Percentiles rank a stretch among this genome's conserved stretches.
These are phyloP conservation scores for Beta corolliflora DNA, from an alignment of 179 eudicot species.

Conservation along the genomic window DNA sequence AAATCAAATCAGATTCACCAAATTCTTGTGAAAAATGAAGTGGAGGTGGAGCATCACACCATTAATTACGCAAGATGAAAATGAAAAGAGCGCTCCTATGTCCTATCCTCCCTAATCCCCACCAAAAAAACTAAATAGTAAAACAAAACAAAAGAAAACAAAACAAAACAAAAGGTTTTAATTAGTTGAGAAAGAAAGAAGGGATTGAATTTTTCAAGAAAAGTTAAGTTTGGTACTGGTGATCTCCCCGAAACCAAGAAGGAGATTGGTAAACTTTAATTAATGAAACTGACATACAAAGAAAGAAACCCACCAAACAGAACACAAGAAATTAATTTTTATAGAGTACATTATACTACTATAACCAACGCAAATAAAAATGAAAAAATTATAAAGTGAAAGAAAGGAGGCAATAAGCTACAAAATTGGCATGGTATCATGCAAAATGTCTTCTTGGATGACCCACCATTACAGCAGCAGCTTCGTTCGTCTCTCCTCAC, in stretches of 20 bases:
- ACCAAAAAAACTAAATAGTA: not conserved
- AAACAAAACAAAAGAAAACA: not conserved
- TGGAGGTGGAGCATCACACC: slow-evolving; percentile 9
- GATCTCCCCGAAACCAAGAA: slow-evolving; percentile 12
- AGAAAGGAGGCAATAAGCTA: slow-evolving; percentile 8
- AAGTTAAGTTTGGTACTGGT: slow-evolving; percentile 13
- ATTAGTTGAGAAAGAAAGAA: not conserved
- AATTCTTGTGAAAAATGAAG: not conserved
- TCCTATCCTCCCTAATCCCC: not conserved
- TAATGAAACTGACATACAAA: slow-evolving; percentile 28
- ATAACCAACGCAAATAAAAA: no score
- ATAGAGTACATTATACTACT: not conserved
- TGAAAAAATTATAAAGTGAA: not conserved
- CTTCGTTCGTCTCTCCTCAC: not conserved
- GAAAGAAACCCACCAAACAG: slow-evolving; percentile 22
- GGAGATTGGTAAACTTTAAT: slow-evolving; percentile 18
- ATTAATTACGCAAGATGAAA: slow-evolving; percentile 17
- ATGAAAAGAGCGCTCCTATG: slow-evolving; percentile 6
- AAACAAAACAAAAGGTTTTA: not conserved
- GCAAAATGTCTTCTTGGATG: slow-evolving; percentile 25
- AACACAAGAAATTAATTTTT: not conserved
- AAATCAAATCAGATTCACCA: slow-evolving; percentile 10
- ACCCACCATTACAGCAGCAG: slow-evolving; percentile 27
- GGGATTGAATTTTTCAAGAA: slow-evolving; percentile 14
- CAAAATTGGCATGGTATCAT: slow-evolving; percentile 26